Evolutionary conservation across 768 basidiomycete species (phyloP).

Genomic region (Suillus lakei): DNA sequence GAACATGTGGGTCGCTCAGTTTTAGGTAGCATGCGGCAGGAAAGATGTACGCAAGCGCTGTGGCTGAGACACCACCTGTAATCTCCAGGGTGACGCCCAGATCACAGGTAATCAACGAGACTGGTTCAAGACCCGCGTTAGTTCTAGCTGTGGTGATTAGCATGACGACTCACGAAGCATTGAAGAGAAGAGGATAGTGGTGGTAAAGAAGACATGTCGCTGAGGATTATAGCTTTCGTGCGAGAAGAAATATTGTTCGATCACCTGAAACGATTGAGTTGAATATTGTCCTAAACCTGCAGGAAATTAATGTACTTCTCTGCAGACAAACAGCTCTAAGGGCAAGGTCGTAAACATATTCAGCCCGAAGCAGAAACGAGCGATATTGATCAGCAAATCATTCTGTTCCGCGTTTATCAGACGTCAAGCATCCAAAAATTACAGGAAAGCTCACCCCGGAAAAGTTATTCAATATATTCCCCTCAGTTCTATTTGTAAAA

Average conservation of each 20-base stretch:
- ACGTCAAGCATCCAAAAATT: not conserved
- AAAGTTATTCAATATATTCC: conserved; percentile 98
- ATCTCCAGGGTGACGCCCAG: conserved; percentile 98
- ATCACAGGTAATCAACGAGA: conserved; percentile 92
- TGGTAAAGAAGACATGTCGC: conserved; percentile 91
- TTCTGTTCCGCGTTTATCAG: conserved; percentile 42
- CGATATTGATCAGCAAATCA: conserved; percentile 93
- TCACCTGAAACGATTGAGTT: conserved; percentile 56
- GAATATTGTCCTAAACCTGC: not conserved
- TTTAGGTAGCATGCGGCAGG: conserved; percentile 87
- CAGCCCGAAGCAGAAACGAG: conserved; percentile 90
- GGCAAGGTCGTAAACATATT: conserved; percentile 99
- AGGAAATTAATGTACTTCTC: conserved; percentile 64
- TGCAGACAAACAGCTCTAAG: conserved; percentile 94
- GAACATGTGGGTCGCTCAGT: conserved; percentile 57
- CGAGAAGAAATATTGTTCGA: conserved; percentile 96
- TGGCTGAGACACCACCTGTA: conserved; percentile 94
- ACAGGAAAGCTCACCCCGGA: conserved; percentile 52
- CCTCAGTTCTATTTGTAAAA: conserved; percentile 90
- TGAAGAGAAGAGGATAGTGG: conserved; percentile 76
- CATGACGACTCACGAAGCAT: conserved; percentile 68
- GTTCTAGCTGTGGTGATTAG: not conserved
- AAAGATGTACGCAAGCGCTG: conserved; percentile 91
- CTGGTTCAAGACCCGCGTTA: conserved; percentile 44
- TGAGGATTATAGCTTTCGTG: conserved; percentile 81